Evolutionary conservation across 2,329 filamentous ascomycete genomes (phyloP).

Genomic region (Aspergillus tanneri): DNA sequence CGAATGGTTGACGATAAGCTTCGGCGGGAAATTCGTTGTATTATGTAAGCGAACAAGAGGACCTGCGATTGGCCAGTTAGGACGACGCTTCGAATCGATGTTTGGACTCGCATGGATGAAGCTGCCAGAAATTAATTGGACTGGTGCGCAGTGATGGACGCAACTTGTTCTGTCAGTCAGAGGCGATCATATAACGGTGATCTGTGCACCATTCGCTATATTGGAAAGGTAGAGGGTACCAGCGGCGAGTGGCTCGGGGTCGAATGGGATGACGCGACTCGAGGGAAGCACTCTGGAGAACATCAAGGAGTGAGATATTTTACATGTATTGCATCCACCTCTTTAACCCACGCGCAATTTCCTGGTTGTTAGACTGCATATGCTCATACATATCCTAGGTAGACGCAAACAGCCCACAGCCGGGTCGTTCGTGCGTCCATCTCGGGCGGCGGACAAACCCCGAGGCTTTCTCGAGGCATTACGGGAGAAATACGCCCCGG

Average conservation of each 20-base stretch:
- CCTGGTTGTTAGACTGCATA: neutral
- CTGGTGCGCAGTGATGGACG: constrained; percentile 2
- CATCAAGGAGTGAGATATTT: constrained; percentile 81
- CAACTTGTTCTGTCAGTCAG: constrained; percentile 59
- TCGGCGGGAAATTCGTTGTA: constrained; percentile 1
- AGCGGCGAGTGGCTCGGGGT: constrained; percentile 84
- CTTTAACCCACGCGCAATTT: neutral
- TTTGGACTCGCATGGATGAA: neutral
- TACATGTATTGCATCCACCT: constrained; percentile 57
- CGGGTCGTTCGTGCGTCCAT: constrained; percentile 83
- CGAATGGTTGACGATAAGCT: neutral
- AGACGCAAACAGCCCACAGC: constrained; percentile 64
- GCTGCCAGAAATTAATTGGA: neutral
- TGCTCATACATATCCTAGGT: constrained; percentile 47
- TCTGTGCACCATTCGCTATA: constrained; percentile 80
- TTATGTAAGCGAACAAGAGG: neutral
- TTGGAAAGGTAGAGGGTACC: constrained; percentile 74
- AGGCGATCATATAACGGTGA: constrained; percentile 76
- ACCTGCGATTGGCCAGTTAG: neutral
- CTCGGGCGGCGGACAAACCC: constrained; percentile 64
- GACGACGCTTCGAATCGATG: neutral
- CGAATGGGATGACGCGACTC: constrained; percentile 86
- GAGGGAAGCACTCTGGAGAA: constrained; percentile 88
- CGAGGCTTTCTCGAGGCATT: constrained; percentile 77
- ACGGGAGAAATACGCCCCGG: constrained; percentile 76